Evolutionary conservation across 441 rosid genomes (phyloP), one percentile per base, ranked within the genome.

Genomic region (Populus trichocarpa): DNA sequence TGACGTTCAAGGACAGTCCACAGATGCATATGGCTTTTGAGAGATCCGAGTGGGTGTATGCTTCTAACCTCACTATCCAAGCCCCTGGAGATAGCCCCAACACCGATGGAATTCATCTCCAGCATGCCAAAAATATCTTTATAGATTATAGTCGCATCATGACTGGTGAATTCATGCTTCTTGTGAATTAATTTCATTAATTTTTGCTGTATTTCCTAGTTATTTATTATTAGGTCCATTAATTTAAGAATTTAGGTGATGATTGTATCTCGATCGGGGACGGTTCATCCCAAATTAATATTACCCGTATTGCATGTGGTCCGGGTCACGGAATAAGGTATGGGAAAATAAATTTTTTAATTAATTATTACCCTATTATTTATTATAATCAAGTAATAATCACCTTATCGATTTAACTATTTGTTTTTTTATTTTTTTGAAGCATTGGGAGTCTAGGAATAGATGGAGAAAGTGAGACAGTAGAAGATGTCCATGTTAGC

Each of bases 241-340:
- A 32, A 32, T 32, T n/a, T 20, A 4, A 53, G 30, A 67, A 66
- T 40, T 42, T 78, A 65, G 86, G 84, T n/a, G 83, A 84, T 13
- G 86, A 81, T 69, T 84, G 84, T 30, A 9, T 81, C 11, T 84
- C 84, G 1, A 84, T 84, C n/a, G 79, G 86, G 0, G 66, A 79
- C 18, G 84, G 83, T 18, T 30, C 83, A 0, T 63, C 81, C 23
- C 61, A 79, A 8, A 28, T 84, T 26, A 5, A 53, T 65, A 81
- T 84, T 6, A 68, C 35, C 14, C 35, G 25, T 20, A 69, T 77
- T 6, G 4, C 3, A 2, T 84, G 86, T 3, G 83, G 86, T 46
- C 86, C 84, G 1, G 83, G 86, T 3, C 84, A 87, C 71, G 90
- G 90, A 18, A 83, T 86, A 42, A 89, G 90, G 90, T 86, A 23